These are phyloP conservation scores for Rugonectria rugulosa DNA, from an alignment of 2,329 filamentous ascomycete species.

Conservation along the genomic window DNA sequence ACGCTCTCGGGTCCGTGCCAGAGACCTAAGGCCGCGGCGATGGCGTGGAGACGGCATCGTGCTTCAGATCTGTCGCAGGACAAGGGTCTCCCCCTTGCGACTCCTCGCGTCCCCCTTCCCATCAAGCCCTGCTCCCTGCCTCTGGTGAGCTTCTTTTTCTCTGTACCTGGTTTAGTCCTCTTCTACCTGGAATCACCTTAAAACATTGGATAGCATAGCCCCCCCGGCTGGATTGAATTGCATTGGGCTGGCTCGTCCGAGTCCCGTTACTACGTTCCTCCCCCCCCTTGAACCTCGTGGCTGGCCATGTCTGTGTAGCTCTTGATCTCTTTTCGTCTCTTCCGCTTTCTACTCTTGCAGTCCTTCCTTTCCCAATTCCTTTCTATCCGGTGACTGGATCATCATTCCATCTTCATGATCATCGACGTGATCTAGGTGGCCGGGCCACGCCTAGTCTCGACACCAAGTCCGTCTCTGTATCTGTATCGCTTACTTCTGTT, in stretches of 20 bases:
- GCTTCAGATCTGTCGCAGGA: slow-evolving; percentile 59
- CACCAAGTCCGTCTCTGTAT: slow-evolving; percentile 24
- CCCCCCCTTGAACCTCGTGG: slow-evolving; percentile 20
- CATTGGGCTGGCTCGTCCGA: slow-evolving; percentile 24
- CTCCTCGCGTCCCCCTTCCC: slow-evolving; percentile 30
- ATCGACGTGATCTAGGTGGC: slow-evolving; percentile 34
- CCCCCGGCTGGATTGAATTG: slow-evolving; percentile 19
- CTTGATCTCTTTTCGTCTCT: slow-evolving; percentile 13
- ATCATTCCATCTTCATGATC: slow-evolving; percentile 37
- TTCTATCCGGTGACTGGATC: slow-evolving; percentile 32
- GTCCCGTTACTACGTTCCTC: slow-evolving; percentile 25
- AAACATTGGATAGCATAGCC: slow-evolving; percentile 33
- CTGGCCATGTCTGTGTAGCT: not conserved
- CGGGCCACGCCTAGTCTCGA: slow-evolving; percentile 34
- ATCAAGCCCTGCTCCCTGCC: slow-evolving; percentile 23
- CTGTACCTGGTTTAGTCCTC: slow-evolving; percentile 23
- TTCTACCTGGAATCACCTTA: slow-evolving; percentile 33
- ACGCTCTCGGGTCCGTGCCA: slow-evolving; percentile 20
- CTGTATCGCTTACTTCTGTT: slow-evolving; percentile 15
- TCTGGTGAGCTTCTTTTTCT: slow-evolving; percentile 31
- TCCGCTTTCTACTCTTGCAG: slow-evolving; percentile 13
- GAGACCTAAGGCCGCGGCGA: slow-evolving; percentile 24
- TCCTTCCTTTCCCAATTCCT: slow-evolving; percentile 4
- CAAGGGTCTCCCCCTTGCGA: slow-evolving; percentile 44
- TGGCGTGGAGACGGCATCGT: slow-evolving; percentile 40